Conservation (phyloP, 148 eudicot species). For the Heliosperma pusillum region DNA sequence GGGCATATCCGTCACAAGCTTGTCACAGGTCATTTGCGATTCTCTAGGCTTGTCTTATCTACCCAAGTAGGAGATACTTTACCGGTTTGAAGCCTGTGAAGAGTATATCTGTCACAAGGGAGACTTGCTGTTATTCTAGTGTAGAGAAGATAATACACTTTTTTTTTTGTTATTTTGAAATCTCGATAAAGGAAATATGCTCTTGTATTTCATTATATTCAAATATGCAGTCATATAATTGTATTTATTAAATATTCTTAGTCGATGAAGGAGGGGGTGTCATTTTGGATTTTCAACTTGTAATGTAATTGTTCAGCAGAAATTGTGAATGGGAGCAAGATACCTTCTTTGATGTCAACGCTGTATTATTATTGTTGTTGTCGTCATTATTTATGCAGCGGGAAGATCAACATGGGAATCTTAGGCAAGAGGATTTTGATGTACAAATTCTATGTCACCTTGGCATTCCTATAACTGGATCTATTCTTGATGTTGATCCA, state of each 20-base stretch:
- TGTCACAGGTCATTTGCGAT: too few species aligned
- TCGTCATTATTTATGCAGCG: conserved; percentile 25
- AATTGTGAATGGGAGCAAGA: neutral
- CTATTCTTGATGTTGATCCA: conserved; percentile 69
- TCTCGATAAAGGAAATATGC: too few species aligned
- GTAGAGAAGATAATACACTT: too few species aligned
- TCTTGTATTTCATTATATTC: too few species aligned
- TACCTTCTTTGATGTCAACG: neutral
- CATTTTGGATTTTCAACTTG: neutral
- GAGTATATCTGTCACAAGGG: too few species aligned
- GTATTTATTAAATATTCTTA: neutral
- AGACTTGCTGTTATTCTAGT: too few species aligned
- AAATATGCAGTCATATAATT: neutral
- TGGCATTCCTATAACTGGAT: conserved; percentile 64
- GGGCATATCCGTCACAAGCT: too few species aligned
- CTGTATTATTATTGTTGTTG: neutral
- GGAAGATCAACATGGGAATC: conserved; percentile 23
- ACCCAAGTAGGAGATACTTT: too few species aligned
- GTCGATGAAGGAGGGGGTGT: neutral
- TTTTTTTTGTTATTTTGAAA: too few species aligned
- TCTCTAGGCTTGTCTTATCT: too few species aligned
- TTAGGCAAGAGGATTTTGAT: conserved; percentile 38
- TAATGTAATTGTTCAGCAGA: neutral
- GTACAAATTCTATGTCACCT: conserved; percentile 44
- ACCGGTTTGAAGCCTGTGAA: too few species aligned